Base-by-base conservation (phyloP, 75 land plant species). In the Pinus taeda region DNA sequence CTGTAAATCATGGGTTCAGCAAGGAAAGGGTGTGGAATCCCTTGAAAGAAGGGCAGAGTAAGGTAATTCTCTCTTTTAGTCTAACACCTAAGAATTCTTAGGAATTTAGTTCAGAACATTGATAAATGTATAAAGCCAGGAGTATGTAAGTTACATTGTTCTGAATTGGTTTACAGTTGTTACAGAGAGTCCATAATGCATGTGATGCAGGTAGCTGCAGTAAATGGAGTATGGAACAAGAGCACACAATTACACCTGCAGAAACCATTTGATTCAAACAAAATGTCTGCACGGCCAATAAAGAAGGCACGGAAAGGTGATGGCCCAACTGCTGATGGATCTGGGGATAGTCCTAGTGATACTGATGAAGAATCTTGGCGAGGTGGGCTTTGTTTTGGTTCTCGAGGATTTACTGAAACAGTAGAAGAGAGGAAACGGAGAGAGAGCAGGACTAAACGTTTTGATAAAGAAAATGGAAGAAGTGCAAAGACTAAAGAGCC, bases 381-480 rank as follows among this genome's bases (percentile, higher is more conserved):
- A 33, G 86, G 90, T 37, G 84, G 84, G 36, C 82, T 89, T 73
- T 86, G 82, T 77, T 75, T 96, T 45, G 86, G 87, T 64, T 84
- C 95, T 42, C 66, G 89, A 57, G 75, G 83, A 37, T 80, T 90
- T 20, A 87, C 93, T 24, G 85, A 94, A 79, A 81, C 94, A 57
- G 93, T 95, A 6, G 99, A 97, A 76, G 99, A 97, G 82, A 92
- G 83, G 80, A 89, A 86, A 81, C 86, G 80, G 62, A 88, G 98
- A 18, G 92, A 97, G 66, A 87, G 73, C 73, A 89, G 97, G 24
- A 87, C 80, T 42, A 96, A 86, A 78, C 91, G 99, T 45, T 96
- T 96, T 75, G 97, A 97, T 24, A 93, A 85, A 49, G 88, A 81
- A 53, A 89, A 85, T 15, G 89, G 81, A 21, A 56, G 66, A 22